These are phyloP conservation scores for Cryptosporidium baileyi DNA, from an alignment of 169 alveolate genomes.

Conservation along the genomic window DNA sequence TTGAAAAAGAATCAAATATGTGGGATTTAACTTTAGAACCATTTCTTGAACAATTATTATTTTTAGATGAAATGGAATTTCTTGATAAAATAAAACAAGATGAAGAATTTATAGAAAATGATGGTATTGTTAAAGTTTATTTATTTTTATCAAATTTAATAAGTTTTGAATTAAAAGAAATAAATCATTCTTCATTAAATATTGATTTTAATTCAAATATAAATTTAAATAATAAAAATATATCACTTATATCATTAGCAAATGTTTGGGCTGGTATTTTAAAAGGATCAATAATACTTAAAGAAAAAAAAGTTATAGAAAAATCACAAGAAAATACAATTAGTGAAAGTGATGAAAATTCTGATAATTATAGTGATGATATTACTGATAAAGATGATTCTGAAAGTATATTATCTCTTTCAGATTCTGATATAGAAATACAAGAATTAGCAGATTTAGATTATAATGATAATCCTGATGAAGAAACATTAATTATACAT, in stretches of 20 bases:
- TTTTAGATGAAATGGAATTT: slow-evolving; percentile 54
- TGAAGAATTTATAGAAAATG: slow-evolving; percentile 5
- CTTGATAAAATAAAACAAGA: slow-evolving; percentile 32
- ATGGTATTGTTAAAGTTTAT: slow-evolving; percentile 28
- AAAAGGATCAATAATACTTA: slow-evolving; percentile 14
- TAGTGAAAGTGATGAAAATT: neutral
- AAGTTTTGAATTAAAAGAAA: neutral
- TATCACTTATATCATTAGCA: slow-evolving; percentile 19
- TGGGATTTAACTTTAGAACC: slow-evolving; percentile 54
- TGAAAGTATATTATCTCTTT: neutral
- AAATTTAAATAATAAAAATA: neutral
- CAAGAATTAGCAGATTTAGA: slow-evolving; percentile 23
- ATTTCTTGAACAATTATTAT: slow-evolving; percentile 26
- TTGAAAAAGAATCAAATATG: slow-evolving; percentile 32
- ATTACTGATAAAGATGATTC: slow-evolving; percentile 16
- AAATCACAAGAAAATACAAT: neutral
- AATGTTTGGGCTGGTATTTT: slow-evolving; percentile 65
- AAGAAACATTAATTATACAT: slow-evolving; percentile 42
- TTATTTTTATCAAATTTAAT: slow-evolving; percentile 22
- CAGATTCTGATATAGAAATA: slow-evolving; percentile 62
- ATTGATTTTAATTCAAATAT: neutral
- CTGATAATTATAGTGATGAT: neutral
- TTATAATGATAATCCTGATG: slow-evolving; percentile 43
- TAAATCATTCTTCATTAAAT: neutral
- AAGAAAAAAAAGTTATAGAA: slow-evolving; percentile 1